Conservation (phyloP, 495 filamentous ascomycete species). For the Antarctomyces pellizariae region DNA sequence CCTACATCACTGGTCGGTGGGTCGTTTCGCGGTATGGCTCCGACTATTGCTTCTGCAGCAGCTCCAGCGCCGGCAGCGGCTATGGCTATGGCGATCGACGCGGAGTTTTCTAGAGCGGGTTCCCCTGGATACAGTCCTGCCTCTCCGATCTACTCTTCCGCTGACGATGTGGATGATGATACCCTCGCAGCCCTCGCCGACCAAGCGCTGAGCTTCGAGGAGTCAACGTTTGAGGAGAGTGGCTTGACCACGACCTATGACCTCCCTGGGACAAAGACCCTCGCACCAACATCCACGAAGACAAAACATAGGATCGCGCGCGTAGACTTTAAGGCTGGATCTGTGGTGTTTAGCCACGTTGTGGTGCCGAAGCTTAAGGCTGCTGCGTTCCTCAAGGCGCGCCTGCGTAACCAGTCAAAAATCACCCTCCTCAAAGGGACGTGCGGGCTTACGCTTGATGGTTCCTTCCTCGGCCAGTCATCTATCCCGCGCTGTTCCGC, state of each 20-base stretch:
- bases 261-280: slow-evolving; percentile 26
- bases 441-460: slow-evolving; percentile 42
- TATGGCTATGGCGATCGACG: too few species aligned
- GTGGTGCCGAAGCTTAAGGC: slow-evolving; percentile 42
- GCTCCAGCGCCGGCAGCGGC: too few species aligned
- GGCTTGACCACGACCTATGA: slow-evolving; percentile 42
- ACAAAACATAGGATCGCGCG: slow-evolving; percentile 25
- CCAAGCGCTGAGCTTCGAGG: slow-evolving; percentile 20
- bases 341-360: slow-evolving; percentile 25
- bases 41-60: too few species aligned
- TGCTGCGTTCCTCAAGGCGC: slow-evolving; percentile 41
- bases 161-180: too few species aligned
- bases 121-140: too few species aligned
- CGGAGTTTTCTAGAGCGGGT: too few species aligned
- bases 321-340: slow-evolving; percentile 16
- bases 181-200: too few species aligned
- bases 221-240: slow-evolving; percentile 21
- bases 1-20: too few species aligned
- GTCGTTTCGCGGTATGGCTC: too few species aligned
- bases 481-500: slow-evolving; percentile 31
- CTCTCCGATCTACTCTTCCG: too few species aligned
- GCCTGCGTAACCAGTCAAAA: slow-evolving; percentile 31
- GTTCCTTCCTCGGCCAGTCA: slow-evolving; percentile 39
- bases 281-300: slow-evolving; percentile 17
- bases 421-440: slow-evolving; percentile 35